These are phyloP conservation scores for Exophiala calicioides DNA, from an alignment of 2,329 filamentous ascomycete genomes.

Conservation along the genomic window DNA sequence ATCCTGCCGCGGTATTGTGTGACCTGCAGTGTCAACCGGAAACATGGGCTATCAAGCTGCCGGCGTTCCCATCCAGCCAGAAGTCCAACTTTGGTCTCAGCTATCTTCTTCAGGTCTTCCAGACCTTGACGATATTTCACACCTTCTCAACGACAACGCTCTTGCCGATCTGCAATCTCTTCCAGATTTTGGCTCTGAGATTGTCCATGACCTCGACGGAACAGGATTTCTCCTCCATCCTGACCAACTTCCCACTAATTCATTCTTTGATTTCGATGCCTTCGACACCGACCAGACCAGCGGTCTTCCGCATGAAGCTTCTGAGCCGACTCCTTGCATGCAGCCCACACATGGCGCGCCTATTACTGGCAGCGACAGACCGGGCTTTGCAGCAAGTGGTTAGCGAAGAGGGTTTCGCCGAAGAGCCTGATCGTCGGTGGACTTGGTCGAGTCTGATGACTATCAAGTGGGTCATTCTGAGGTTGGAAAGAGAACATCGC, in stretches of 20 bases:
- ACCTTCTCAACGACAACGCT: conserved; percentile 62
- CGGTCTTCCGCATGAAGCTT: conserved; percentile 52
- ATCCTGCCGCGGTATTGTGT: conserved; percentile 99
- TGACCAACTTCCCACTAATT: conserved; percentile 52
- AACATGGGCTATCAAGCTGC: conserved; percentile 54
- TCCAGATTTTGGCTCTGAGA: conserved; percentile 73
- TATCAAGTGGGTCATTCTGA: conserved; percentile 48
- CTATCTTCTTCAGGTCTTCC: conserved; percentile 58
- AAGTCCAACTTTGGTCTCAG: conserved; percentile 39
- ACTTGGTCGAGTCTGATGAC: conserved; percentile 50
- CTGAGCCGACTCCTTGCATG: conserved; percentile 53
- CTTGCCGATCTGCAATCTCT: conserved; percentile 68
- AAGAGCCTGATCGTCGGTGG: conserved; percentile 38
- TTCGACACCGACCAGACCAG: conserved; percentile 45
- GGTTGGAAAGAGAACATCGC: conserved; percentile 42
- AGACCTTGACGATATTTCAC: conserved; percentile 67
- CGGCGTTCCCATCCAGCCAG: conserved; percentile 43
- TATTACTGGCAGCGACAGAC: conserved; percentile 56
- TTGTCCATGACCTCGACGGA: conserved; percentile 69
- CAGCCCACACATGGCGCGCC: conserved; percentile 57
- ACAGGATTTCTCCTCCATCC: conserved; percentile 47
- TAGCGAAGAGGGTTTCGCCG: conserved; percentile 43
- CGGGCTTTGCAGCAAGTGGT: conserved; percentile 54
- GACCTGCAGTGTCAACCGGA: conserved; percentile 99
- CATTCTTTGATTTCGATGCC: conserved; percentile 57